Evolutionary conservation across 768 basidiomycete genomes (phyloP).

Genomic region (Boletus rex-veris): DNA sequence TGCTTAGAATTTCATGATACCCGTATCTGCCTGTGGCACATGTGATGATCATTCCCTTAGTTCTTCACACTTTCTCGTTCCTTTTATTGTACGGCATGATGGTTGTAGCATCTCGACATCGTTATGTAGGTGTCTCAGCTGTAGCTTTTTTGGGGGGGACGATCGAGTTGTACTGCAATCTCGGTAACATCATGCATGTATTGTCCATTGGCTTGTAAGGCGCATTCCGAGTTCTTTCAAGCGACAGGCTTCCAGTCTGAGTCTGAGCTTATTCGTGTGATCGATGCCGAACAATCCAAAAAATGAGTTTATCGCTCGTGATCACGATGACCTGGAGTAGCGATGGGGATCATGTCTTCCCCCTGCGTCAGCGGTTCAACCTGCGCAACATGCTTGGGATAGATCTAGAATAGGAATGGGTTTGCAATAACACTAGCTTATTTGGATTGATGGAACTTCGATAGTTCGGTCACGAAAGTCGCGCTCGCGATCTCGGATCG

Average conservation of each 20-base stretch:
- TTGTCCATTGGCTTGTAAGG: slow-evolving; percentile 4
- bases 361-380: no score
- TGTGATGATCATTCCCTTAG: not conserved
- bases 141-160: slow-evolving; percentile 5
- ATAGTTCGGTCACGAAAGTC: slow-evolving; percentile 3
- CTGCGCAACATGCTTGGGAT: no score
- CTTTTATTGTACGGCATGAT: slow-evolving; percentile 4
- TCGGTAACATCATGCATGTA: slow-evolving; percentile 7
- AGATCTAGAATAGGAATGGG: no score
- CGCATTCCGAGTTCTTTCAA: no score
- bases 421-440: no score
- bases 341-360: no score
- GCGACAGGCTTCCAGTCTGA: no score
- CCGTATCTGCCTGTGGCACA: slow-evolving; percentile 6
- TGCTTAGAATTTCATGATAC: slow-evolving; percentile 17
- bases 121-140: not conserved
- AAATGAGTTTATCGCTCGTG: no score
- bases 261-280: no score
- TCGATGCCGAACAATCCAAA: not conserved
- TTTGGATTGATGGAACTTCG: not conserved
- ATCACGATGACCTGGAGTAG: no score
- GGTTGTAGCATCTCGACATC: slow-evolving; percentile 9
- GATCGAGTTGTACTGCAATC: slow-evolving; percentile 6
- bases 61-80: not conserved
- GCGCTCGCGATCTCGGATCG: slow-evolving; percentile 10